These are phyloP conservation scores for Cystobasidium tubakii DNA, from an alignment of 768 basidiomycete species.

Conservation along the genomic window DNA sequence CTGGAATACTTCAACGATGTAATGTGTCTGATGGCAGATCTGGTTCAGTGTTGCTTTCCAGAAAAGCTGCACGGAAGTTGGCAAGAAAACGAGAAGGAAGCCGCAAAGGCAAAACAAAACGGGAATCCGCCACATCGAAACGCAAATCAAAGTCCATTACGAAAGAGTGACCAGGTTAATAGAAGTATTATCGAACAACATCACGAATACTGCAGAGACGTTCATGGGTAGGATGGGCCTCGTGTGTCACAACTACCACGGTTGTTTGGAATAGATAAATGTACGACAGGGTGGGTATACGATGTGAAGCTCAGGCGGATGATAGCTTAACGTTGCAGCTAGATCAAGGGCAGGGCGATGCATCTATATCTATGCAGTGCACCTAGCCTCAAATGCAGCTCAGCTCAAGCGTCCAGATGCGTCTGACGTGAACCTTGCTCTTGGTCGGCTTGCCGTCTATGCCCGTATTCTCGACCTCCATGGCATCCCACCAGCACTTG, in stretches of 20 bases:
- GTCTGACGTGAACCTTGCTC: conserved; percentile 90
- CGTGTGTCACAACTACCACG: neutral
- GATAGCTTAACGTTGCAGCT: too few relatives aligned
- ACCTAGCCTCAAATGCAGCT: conserved; percentile 21
- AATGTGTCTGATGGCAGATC: too few relatives aligned
- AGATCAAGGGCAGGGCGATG: too few relatives aligned
- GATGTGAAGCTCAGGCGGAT: too few relatives aligned
- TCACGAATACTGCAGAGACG: neutral
- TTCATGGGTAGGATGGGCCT: neutral
- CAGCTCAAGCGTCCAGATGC: conserved; percentile 92
- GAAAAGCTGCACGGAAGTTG: neutral
- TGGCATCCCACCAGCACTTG: conserved; percentile 99
- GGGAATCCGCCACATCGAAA: neutral
- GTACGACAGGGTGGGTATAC: too few relatives aligned
- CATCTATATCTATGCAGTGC: neutral
- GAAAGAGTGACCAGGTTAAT: neutral
- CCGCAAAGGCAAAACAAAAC: neutral
- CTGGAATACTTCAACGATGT: too few relatives aligned
- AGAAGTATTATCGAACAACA: neutral
- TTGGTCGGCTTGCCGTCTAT: conserved; percentile 54
- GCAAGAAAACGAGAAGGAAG: neutral
- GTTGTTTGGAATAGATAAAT: neutral
- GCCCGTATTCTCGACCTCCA: conserved; percentile 64
- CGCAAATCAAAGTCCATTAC: neutral
- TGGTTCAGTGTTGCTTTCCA: neutral